These are phyloP conservation scores for Amylostereum chailletii DNA, from an alignment of 1,284 basidiomycete species.

Conservation along the genomic window DNA sequence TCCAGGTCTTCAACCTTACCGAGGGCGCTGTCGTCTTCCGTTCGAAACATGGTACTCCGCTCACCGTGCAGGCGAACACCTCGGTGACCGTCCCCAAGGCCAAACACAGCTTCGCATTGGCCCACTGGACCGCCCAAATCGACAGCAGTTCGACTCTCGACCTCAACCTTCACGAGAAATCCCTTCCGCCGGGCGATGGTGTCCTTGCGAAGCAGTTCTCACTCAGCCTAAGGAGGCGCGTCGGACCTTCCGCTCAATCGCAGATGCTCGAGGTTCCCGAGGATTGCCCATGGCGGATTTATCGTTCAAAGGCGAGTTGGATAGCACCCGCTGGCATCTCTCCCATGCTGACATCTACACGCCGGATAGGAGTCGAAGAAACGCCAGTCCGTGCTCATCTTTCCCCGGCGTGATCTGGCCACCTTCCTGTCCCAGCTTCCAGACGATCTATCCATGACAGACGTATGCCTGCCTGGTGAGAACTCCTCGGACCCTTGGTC, in stretches of 20 bases:
- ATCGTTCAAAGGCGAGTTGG: conserved; percentile 38
- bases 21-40: conserved; percentile 23
- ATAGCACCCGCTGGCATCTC: background rate
- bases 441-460: conserved; percentile 57
- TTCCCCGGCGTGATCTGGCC: conserved; percentile 47
- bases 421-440: conserved; percentile 62
- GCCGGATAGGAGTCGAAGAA: conserved; percentile 16
- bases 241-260: conserved; percentile 24
- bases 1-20: conserved; percentile 40
- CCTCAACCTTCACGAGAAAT: conserved; percentile 1
- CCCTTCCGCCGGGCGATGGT: background rate
- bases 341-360: background rate
- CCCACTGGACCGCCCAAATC: background rate
- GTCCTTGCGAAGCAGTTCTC: conserved; percentile 8
- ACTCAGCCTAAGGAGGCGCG: conserved; percentile 9
- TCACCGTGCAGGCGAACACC: conserved; percentile 1
- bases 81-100: background rate
- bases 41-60: background rate
- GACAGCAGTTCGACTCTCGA: background rate
- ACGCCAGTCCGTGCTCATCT: conserved; percentile 39
- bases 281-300: conserved; percentile 49
- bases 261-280: conserved; percentile 29
- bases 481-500: conserved; percentile 1
- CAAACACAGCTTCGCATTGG: conserved; percentile 3
- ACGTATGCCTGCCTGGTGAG: conserved; percentile 66